Conservation (phyloP, 441 rosid species). For the Jatropha multifida region DNA sequence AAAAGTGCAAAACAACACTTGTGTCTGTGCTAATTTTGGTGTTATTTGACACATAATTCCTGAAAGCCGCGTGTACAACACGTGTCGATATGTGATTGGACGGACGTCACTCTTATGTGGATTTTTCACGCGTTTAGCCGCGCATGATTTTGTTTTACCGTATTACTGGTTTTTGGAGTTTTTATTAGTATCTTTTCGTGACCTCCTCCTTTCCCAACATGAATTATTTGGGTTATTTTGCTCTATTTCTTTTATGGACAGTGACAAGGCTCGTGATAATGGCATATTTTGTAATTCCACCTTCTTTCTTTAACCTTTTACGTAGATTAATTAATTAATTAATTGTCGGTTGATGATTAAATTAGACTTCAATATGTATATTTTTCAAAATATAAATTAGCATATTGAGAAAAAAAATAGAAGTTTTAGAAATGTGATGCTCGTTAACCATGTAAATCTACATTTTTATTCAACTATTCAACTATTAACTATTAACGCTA, state of each 20-base stretch:
- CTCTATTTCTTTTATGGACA: neutral
- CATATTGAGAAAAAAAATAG: too few species aligned
- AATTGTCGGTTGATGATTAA: too few species aligned
- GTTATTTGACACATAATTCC: neutral
- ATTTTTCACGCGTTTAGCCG: slow-evolving; percentile 20
- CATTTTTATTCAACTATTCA: too few species aligned
- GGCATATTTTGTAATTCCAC: neutral
- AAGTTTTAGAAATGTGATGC: too few species aligned
- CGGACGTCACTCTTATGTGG: neutral
- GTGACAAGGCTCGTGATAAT: slow-evolving; percentile 27
- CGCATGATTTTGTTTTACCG: slow-evolving; percentile 14
- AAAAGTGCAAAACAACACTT: slow-evolving; percentile 8
- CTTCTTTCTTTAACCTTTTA: too few species aligned
- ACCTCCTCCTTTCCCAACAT: slow-evolving; percentile 14
- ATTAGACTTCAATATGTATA: too few species aligned
- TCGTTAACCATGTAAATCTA: too few species aligned
- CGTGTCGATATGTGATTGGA: neutral
- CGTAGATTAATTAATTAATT: too few species aligned
- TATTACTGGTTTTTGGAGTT: slow-evolving; percentile 8
- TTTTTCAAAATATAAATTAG: too few species aligned
- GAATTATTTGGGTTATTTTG: slow-evolving; percentile 12
- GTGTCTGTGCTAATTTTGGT: slow-evolving; percentile 7
- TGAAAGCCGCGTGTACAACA: neutral
- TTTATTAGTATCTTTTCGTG: slow-evolving; percentile 28
- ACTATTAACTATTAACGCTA: too few species aligned